These are phyloP conservation scores for Verticillium klebahnii DNA, from an alignment of 2,329 filamentous ascomycete species.

Conservation along the genomic window DNA sequence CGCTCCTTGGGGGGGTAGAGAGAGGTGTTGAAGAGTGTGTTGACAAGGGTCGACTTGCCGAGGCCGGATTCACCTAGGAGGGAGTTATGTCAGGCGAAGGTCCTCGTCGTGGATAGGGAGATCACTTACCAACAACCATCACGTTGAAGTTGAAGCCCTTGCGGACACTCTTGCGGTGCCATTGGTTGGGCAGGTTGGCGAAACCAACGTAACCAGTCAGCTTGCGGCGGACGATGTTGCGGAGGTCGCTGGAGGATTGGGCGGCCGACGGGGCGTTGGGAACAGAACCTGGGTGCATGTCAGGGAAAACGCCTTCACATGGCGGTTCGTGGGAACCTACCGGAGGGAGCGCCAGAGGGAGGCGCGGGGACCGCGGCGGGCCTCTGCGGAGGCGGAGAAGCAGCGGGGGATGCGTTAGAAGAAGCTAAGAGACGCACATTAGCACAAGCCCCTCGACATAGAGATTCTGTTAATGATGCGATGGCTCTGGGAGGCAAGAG, in stretches of 20 bases:
- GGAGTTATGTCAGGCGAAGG: slow-evolving; percentile 8
- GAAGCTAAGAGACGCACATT: slow-evolving; percentile 36
- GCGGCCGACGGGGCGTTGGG: slow-evolving; percentile 23
- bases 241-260: slow-evolving; percentile 61
- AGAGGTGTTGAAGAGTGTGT: slow-evolving; percentile 99
- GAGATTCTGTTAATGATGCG: background rate
- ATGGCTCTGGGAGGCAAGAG: slow-evolving; percentile 13
- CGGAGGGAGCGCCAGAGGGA: slow-evolving; percentile 17
- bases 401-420: slow-evolving; percentile 33
- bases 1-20: slow-evolving; percentile 98
- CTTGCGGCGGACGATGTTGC: slow-evolving; percentile 97
- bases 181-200: slow-evolving; percentile 98
- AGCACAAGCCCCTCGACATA: slow-evolving; percentile 20
- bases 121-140: slow-evolving; percentile 93
- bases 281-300: slow-evolving; percentile 7
- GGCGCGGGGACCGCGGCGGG: slow-evolving; percentile 37
- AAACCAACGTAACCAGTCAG: slow-evolving; percentile 98
- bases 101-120: background rate
- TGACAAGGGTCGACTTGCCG: slow-evolving; percentile 98
- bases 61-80: slow-evolving; percentile 89
- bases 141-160: slow-evolving; percentile 99
- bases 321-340: slow-evolving; percentile 22
- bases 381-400: slow-evolving; percentile 1
- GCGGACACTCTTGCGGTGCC: slow-evolving; percentile 99
- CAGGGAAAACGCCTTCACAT: background rate